phyloP scores from a whole-genome alignment of 1,284 basidiomycete genomes.

The Tylopilus orsonianus region DNA sequence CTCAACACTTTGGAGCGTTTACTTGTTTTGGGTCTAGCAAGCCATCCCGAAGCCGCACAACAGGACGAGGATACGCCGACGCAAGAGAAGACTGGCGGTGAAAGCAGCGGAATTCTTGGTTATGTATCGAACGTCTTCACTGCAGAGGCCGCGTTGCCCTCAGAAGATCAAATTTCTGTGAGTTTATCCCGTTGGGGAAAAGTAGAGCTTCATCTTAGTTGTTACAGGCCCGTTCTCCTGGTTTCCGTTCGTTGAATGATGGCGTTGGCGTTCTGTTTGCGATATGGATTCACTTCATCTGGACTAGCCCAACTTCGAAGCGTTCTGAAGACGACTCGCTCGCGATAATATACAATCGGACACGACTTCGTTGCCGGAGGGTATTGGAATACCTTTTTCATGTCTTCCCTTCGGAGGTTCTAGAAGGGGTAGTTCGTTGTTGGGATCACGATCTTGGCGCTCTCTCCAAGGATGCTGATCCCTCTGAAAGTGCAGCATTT shows the following conservation, averaged over 20 bases:
- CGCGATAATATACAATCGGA: slow-evolving; percentile 62
- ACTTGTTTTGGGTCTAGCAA: slow-evolving; percentile 63
- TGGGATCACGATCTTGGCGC: slow-evolving; percentile 66
- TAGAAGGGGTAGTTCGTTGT: slow-evolving; percentile 79
- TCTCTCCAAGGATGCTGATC: slow-evolving; percentile 39
- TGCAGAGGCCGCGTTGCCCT: slow-evolving; percentile 49
- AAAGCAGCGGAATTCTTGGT: slow-evolving; percentile 70
- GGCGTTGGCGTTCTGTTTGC: slow-evolving; percentile 68
- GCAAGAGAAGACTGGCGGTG: slow-evolving; percentile 52
- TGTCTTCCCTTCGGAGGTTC: slow-evolving; percentile 73
- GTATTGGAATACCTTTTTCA: slow-evolving; percentile 88
- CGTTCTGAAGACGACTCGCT: slow-evolving; percentile 66
- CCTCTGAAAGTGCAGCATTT: slow-evolving; percentile 61
- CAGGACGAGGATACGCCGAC: slow-evolving; percentile 56
- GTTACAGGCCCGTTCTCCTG: slow-evolving; percentile 63
- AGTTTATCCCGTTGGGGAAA: slow-evolving; percentile 24
- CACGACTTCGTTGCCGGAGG: slow-evolving; percentile 67
- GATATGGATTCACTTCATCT: slow-evolving; percentile 64
- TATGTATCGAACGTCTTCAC: slow-evolving; percentile 81
- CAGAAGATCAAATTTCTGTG: slow-evolving; percentile 61
- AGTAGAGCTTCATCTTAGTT: slow-evolving; percentile 8
- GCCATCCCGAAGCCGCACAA: slow-evolving; percentile 46
- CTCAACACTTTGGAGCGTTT: slow-evolving; percentile 83
- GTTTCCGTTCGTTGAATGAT: slow-evolving; percentile 70
- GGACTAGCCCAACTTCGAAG: slow-evolving; percentile 45